Evolutionary conservation across 495 filamentous ascomycete genomes (phyloP).

Genomic region (Monascus purpureus): DNA sequence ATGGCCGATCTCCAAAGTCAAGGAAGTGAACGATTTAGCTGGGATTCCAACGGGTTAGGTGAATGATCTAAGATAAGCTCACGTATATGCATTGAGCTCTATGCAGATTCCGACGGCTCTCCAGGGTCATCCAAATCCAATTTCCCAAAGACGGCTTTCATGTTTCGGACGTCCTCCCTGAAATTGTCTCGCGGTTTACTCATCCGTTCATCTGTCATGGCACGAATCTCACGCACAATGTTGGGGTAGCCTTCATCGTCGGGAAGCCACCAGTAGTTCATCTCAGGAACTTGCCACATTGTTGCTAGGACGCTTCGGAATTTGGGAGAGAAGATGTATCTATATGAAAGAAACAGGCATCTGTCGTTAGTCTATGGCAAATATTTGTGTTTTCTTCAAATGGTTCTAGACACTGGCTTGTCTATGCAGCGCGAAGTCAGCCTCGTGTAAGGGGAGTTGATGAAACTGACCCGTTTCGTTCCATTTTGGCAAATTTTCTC

Average conservation of each 20-base stretch:
- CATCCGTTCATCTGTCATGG: conserved; percentile 57
- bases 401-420: no score
- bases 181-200: conserved; percentile 46
- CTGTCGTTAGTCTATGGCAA: no score
- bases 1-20: no score
- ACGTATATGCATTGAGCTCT: no score
- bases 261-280: conserved; percentile 76
- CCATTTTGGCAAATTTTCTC: conserved; percentile 63
- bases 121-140: conserved; percentile 27
- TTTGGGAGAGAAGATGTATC: conserved; percentile 66
- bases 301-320: conserved; percentile 62
- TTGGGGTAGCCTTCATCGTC: conserved; percentile 60
- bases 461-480: conserved; percentile 63
- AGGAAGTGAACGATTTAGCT: no score
- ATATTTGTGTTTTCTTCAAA: not conserved
- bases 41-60: no score
- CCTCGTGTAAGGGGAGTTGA: not conserved
- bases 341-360: conserved; percentile 26
- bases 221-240: conserved; percentile 61
- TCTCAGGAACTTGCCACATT: conserved; percentile 51
- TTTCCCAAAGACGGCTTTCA: conserved; percentile 56
- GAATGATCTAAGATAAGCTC: no score
- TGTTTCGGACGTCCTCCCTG: conserved; percentile 55
- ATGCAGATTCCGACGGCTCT: conserved; percentile 18
- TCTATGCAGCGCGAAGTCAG: no score